Conservation (phyloP, 768 basidiomycete genomes). For the Lentinula sp. region DNA sequence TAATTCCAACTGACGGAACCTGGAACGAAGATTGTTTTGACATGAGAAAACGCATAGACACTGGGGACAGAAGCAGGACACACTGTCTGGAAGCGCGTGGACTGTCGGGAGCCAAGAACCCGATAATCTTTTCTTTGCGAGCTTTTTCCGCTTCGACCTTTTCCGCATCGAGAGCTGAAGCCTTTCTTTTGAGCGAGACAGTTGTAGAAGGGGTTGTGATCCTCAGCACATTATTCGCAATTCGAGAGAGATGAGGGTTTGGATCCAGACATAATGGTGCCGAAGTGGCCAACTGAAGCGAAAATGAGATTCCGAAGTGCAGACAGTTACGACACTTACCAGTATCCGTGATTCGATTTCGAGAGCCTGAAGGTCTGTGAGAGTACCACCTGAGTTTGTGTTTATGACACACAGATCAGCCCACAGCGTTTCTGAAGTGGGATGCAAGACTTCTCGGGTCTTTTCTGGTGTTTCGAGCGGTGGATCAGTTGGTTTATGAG, state of each 20-base stretch:
- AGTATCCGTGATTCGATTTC: conserved; percentile 70
- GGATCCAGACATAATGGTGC: conserved; percentile 78
- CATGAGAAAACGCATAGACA: background rate
- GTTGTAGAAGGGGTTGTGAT: conserved; percentile 72
- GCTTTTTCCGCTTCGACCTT: conserved; percentile 74
- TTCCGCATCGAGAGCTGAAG: conserved; percentile 60
- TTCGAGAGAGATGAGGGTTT: conserved; percentile 67
- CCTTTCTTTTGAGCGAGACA: conserved; percentile 71
- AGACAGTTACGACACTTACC: conserved; percentile 34
- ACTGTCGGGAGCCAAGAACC: conserved; percentile 64
- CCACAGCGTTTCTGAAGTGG: conserved; percentile 73
- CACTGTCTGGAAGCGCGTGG: conserved; percentile 24
- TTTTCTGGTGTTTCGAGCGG: conserved; percentile 50
- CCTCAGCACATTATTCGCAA: conserved; percentile 68
- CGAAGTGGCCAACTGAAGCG: conserved; percentile 58
- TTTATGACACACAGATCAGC: conserved; percentile 72
- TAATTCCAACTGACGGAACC: conserved; percentile 22
- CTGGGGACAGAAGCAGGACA: conserved; percentile 12
- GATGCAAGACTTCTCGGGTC: conserved; percentile 71
- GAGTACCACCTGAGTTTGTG: conserved; percentile 47
- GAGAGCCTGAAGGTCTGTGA: conserved; percentile 68
- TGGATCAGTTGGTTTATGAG: conserved; percentile 51
- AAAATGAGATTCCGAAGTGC: conserved; percentile 7
- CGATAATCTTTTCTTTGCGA: conserved; percentile 66
- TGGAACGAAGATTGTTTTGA: background rate